Conservation (phyloP, 2,329 filamentous ascomycete species). For the Ophiostoma montium region DNA sequence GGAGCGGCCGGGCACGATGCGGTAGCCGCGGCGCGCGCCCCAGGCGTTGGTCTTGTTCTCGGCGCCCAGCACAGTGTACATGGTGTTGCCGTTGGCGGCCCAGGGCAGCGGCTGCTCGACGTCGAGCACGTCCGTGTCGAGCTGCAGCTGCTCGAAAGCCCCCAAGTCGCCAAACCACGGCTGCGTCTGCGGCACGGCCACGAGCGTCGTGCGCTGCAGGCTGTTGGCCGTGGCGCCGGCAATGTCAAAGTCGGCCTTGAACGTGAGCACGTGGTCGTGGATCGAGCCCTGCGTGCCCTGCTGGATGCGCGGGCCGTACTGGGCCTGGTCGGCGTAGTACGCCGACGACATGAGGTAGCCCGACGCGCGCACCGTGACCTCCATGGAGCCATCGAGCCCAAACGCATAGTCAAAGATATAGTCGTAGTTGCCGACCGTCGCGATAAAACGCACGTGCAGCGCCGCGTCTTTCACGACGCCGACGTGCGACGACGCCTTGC, state of each 20-base stretch:
- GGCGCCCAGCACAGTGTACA: slow-evolving; percentile 26
- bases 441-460: slow-evolving; percentile 31
- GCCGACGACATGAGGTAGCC: slow-evolving; percentile 24
- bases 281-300: slow-evolving; percentile 21
- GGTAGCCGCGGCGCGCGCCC: slow-evolving; percentile 28
- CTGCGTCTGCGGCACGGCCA: slow-evolving; percentile 20
- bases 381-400: slow-evolving; percentile 35
- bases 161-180: slow-evolving; percentile 25
- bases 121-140: slow-evolving; percentile 14
- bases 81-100: slow-evolving; percentile 23
- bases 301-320: slow-evolving; percentile 23
- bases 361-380: slow-evolving; percentile 32
- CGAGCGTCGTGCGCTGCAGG: slow-evolving; percentile 21
- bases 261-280: slow-evolving; percentile 26
- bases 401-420: slow-evolving; percentile 36
- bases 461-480: slow-evolving; percentile 32
- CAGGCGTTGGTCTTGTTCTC: slow-evolving; percentile 22
- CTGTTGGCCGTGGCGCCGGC: slow-evolving; percentile 21
- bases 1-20: slow-evolving; percentile 23
- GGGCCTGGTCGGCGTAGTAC: slow-evolving; percentile 20
- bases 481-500: slow-evolving; percentile 20
- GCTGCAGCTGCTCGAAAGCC: slow-evolving; percentile 21
- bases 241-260: slow-evolving; percentile 28
- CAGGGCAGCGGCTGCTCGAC: slow-evolving; percentile 20
- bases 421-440: slow-evolving; percentile 42